Evolutionary conservation across 2,329 filamentous ascomycete species (phyloP), one percentile per base, ranked within the genome.

Genomic region (Colletotrichum sp.): DNA sequence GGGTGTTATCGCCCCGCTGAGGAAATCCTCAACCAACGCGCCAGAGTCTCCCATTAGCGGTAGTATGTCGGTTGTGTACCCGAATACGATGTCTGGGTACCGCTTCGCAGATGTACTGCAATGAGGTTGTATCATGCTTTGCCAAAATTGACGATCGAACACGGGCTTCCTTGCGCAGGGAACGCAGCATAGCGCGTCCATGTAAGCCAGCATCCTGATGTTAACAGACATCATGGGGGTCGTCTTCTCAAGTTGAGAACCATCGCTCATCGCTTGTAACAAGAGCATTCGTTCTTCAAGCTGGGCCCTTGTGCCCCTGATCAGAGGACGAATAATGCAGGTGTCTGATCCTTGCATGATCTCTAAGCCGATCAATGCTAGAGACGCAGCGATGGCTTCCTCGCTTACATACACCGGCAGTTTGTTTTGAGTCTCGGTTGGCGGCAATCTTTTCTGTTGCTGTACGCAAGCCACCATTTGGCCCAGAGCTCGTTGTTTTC

Each of bases 171-270:
- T 71, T 8, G 75, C 71, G 28, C 62, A 75, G n/a, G 75, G 75
- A 12, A 77, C 62, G 36, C 71, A 77, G 26, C 44, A 75, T 5
- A 75, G 8, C 2, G 59, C 13, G 36, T 77, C 71, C 48, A 75
- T 68, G 24, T 75, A 75, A n/a, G 75, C 75, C 62, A 75, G 60
- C 60, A 77, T 70, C 18, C 68, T 75, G 8, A 71, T 34, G 59
- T 77, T 74, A 12, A 70, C 57, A 15, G 66, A 34, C 64, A 74
- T 63, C 71, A 70, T 74, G 13, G 55, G 59, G 1, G 71, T 74
- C 1, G 59, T 55, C 30, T 18, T 63, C 5, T 64, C 34, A 16
- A 28, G 36, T 52, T 28, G 26, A 10, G 18, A 16, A 22, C 9
- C 13, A 8, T 16, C 26, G 3, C 2, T 24, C 5, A 48, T 44